Conservation (phyloP, 768 basidiomycete species). For the Hypsizygus marmoreus region DNA sequence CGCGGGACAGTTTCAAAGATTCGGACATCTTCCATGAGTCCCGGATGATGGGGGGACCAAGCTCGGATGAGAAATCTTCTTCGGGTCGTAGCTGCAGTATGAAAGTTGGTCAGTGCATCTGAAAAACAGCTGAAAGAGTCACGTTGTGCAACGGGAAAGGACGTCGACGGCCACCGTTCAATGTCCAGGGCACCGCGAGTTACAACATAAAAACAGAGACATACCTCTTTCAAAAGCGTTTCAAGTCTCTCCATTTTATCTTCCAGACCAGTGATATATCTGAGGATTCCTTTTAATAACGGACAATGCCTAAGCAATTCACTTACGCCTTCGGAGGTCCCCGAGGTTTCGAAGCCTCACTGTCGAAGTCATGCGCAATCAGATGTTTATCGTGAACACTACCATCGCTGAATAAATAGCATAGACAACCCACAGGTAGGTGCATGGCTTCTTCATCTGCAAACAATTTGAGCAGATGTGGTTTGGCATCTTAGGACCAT, state of each 20-base stretch:
- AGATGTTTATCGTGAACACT: not conserved
- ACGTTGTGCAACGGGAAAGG: too few relatives aligned
- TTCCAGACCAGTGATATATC: slow-evolving; percentile 61
- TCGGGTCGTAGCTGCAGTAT: slow-evolving; percentile 58
- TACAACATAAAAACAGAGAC: slow-evolving; percentile 7
- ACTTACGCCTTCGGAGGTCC: slow-evolving; percentile 71
- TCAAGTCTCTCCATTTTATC: slow-evolving; percentile 61
- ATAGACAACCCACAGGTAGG: slow-evolving; percentile 52
- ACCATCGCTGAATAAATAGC: not conserved
- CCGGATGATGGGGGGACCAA: slow-evolving; percentile 63
- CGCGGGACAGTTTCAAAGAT: not conserved
- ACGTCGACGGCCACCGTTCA: too few relatives aligned
- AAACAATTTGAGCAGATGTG: slow-evolving; percentile 61
- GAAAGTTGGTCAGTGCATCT: not conserved
- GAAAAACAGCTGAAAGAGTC: not conserved
- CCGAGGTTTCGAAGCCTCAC: slow-evolving; percentile 66
- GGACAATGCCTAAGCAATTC: not conserved
- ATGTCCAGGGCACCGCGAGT: not conserved
- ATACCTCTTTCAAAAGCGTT: slow-evolving; percentile 51
- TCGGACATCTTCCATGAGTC: slow-evolving; percentile 59
- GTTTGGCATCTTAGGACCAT: slow-evolving; percentile 53
- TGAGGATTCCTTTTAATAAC: slow-evolving; percentile 20
- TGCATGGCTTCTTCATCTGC: slow-evolving; percentile 52
- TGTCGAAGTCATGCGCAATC: slow-evolving; percentile 19
- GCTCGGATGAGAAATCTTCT: slow-evolving; percentile 58